phyloP scores from a whole-genome alignment of 257 asterid species.

The Scutellaria minor region DNA sequence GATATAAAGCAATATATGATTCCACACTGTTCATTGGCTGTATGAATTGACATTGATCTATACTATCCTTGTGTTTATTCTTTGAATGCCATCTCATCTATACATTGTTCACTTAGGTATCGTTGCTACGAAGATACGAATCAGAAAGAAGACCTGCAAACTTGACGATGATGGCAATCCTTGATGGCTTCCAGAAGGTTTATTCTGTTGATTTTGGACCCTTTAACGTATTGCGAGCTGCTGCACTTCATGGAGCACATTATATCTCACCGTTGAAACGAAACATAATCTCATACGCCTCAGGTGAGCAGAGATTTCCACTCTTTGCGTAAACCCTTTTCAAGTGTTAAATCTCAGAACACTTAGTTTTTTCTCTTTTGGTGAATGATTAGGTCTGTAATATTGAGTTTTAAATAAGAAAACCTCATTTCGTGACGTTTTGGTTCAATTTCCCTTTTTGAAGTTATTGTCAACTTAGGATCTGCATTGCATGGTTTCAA shows the following conservation, averaged over 20 bases:
- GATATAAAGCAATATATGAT: neutral
- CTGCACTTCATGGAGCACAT: constrained; percentile 88
- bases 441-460: too few relatives aligned
- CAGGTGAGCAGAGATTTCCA: constrained; percentile 76
- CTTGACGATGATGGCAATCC: constrained; percentile 76
- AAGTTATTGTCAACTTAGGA: too few relatives aligned
- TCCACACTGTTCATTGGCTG: neutral
- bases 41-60: neutral
- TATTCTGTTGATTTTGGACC: constrained; percentile 90
- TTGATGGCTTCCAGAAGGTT: constrained; percentile 95
- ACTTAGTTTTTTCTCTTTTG: neutral
- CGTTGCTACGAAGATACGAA: constrained; percentile 76
- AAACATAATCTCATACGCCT: constrained; percentile 78
- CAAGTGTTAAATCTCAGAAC: constrained; percentile 7
- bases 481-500: too few relatives aligned
- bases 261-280: constrained; percentile 76
- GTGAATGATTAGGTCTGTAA: constrained; percentile 14
- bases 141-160: constrained; percentile 87
- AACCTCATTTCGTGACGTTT: too few relatives aligned
- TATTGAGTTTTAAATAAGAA: too few relatives aligned
- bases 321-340: constrained; percentile 54
- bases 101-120: constrained; percentile 46
- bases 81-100: neutral
- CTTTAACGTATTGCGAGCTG: constrained; percentile 72
- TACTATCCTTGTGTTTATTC: neutral